A percentile compares a stretch with the other conserved stretches of the same genome.
These are phyloP conservation scores for Fusarium heterosporum DNA, from an alignment of 2,329 filamentous ascomycete species.

Conservation along the genomic window DNA sequence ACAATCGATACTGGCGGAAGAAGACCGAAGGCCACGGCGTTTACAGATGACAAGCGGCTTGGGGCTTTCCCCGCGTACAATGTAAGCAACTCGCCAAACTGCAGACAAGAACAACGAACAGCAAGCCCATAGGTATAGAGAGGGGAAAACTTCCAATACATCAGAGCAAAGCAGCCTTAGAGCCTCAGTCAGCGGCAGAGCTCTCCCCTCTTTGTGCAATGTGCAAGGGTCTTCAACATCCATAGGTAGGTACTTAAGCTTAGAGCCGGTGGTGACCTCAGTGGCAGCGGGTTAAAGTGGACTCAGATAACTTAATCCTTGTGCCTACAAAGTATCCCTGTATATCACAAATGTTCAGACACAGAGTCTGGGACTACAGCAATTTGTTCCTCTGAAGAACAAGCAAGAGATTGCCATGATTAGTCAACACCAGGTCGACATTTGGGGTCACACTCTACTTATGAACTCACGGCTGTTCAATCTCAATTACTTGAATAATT, in stretches of 20 bases:
- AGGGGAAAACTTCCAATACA: conserved; percentile 21
- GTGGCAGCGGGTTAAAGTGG: conserved; percentile 39
- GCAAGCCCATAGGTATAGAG: conserved; percentile 3
- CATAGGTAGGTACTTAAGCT: conserved; percentile 13
- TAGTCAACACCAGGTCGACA: no score
- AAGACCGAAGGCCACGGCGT: conserved; percentile 33
- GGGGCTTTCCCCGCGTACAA: conserved; percentile 21
- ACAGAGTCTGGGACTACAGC: no score
- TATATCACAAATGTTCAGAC: no score
- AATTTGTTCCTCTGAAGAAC: no score
- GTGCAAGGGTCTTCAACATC: not conserved
- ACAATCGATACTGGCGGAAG: conserved; percentile 38
- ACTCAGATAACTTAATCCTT: conserved; percentile 27
- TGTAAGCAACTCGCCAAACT: no score
- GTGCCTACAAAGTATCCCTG: conserved; percentile 28
- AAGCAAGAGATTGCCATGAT: no score
- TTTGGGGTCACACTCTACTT: no score
- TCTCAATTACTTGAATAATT: no score
- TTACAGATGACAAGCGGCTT: conserved; percentile 18
- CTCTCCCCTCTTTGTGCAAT: conserved; percentile 1
- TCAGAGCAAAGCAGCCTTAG: conserved; percentile 20
- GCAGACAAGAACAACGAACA: no score
- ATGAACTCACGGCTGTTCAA: no score
- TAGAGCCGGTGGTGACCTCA: conserved; percentile 30
- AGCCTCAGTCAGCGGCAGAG: conserved; percentile 19